Percentiles rank a stretch among this genome's conserved stretches.
Evolutionary conservation across 768 basidiomycete species (phyloP).

Genomic region (Phanerochaete carnosa): DNA sequence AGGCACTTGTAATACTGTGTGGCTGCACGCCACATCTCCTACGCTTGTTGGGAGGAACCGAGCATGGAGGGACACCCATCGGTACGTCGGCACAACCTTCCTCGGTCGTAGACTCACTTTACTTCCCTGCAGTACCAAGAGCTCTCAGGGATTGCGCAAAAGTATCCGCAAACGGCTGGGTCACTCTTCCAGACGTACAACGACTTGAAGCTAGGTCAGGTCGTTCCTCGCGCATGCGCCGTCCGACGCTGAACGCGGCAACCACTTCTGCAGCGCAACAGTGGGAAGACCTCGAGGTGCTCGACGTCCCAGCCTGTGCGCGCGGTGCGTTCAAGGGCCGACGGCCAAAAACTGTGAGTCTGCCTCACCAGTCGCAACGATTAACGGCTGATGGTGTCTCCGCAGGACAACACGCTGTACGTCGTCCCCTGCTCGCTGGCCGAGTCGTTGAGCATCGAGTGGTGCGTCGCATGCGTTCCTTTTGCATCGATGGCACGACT

Average conservation of each 20-base stretch:
- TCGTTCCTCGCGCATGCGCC: background rate
- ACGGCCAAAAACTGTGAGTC: conserved; percentile 47
- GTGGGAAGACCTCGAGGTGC: conserved; percentile 62
- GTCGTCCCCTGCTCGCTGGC: conserved; percentile 69
- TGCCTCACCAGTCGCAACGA: background rate
- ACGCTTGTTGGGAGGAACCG: background rate
- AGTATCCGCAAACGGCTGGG: conserved; percentile 61
- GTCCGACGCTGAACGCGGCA: background rate
- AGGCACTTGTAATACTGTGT: too few relatives aligned
- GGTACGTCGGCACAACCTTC: conserved; percentile 10
- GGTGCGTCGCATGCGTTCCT: conserved; percentile 28
- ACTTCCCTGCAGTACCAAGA: conserved; percentile 36
- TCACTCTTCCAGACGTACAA: conserved; percentile 75
- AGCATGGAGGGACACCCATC: conserved; percentile 26
- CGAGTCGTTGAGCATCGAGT: conserved; percentile 61
- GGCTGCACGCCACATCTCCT: too few relatives aligned
- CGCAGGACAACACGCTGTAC: conserved; percentile 41
- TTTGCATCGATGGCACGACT: background rate
- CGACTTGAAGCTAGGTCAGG: conserved; percentile 59
- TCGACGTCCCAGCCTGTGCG: conserved; percentile 53
- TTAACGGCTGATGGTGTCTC: background rate
- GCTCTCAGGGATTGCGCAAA: conserved; percentile 45
- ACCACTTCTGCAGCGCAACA: conserved; percentile 50
- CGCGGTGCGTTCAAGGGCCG: conserved; percentile 60
- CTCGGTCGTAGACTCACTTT: background rate